Percentiles rank a stretch among this genome's conserved stretches.
Conservation (phyloP, 1,139 yeast genomes). For the Protomyces pachydermus region DNA sequence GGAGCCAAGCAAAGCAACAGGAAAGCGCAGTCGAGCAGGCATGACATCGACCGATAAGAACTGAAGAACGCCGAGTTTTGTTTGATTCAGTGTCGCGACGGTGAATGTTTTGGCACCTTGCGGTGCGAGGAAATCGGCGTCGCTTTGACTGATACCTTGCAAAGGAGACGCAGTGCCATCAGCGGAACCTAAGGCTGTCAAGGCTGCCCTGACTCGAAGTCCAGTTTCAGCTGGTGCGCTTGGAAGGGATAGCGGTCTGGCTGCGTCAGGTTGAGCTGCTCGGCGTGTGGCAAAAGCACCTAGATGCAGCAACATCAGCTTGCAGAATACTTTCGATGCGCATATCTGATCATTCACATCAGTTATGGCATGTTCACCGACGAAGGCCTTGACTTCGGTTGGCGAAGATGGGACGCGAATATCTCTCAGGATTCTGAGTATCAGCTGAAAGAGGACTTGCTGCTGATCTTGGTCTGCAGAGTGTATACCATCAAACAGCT, state of each 20-base stretch:
- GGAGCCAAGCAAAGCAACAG: constrained; percentile 55
- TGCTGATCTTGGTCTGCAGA: background rate
- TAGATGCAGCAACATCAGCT: background rate
- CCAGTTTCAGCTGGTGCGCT: no score
- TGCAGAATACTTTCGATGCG: background rate
- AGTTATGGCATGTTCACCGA: background rate
- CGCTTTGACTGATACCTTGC: constrained; percentile 60
- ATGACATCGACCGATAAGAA: constrained; percentile 44
- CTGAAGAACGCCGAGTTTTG: constrained; percentile 48
- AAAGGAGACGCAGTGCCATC: constrained; percentile 36
- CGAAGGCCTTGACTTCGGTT: background rate
- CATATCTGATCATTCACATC: background rate
- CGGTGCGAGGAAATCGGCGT: constrained; percentile 57
- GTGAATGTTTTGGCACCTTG: constrained; percentile 62
- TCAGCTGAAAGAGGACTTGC: background rate
- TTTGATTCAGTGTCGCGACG: constrained; percentile 47
- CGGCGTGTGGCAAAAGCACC: background rate
- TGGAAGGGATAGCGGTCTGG: no score
- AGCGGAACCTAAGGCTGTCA: background rate
- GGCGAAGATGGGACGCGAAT: background rate
- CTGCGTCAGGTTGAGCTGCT: background rate
- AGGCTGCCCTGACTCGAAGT: background rate
- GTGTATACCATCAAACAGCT: background rate
- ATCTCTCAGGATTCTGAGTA: background rate
- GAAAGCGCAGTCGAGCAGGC: constrained; percentile 39